Percentiles rank a stretch among this genome's conserved stretches.
Conservation (phyloP, 306 rosid genomes). For the Prunus armeniaca region DNA sequence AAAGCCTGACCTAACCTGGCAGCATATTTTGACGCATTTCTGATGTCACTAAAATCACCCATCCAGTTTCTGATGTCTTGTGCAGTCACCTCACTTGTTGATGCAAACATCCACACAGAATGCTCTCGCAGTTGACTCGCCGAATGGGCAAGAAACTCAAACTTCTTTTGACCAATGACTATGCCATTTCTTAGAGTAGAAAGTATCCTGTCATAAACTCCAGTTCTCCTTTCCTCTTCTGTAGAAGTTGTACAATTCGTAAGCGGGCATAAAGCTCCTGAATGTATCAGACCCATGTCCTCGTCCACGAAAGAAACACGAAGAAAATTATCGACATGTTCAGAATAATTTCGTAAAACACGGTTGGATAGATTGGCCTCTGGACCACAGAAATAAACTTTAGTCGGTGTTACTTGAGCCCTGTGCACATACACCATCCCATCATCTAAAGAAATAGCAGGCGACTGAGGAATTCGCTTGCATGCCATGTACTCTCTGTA, state of each 20-base stretch:
- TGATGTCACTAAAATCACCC: slow-evolving; percentile 37
- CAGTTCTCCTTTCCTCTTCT: slow-evolving; percentile 12
- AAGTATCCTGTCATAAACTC: slow-evolving; percentile 29
- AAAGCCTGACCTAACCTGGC: slow-evolving; percentile 48
- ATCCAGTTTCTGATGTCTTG: slow-evolving; percentile 37
- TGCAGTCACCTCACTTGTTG: slow-evolving; percentile 34
- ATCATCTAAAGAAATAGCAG: slow-evolving; percentile 32
- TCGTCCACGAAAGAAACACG: slow-evolving; percentile 49
- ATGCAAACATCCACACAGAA: slow-evolving; percentile 51
- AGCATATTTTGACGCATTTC: slow-evolving; percentile 43
- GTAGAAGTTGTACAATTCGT: neutral
- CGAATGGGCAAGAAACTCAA: slow-evolving; percentile 45
- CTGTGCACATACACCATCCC: slow-evolving; percentile 37
- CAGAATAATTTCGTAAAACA: slow-evolving; percentile 29
- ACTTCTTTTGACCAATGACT: slow-evolving; percentile 37
- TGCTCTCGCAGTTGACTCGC: slow-evolving; percentile 33
- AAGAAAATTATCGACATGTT: slow-evolving; percentile 38
- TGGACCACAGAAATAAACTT: slow-evolving; percentile 41
- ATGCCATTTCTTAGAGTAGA: slow-evolving; percentile 33
- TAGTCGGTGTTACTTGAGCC: slow-evolving; percentile 37
- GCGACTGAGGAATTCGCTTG: slow-evolving; percentile 7
- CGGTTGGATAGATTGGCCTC: slow-evolving; percentile 47
- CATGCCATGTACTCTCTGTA: neutral
- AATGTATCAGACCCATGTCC: slow-evolving; percentile 27
- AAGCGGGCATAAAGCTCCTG: slow-evolving; percentile 22